Evolutionary conservation across 2,329 filamentous ascomycete genomes (phyloP).

Genomic region (Parastagonospora nodorum): DNA sequence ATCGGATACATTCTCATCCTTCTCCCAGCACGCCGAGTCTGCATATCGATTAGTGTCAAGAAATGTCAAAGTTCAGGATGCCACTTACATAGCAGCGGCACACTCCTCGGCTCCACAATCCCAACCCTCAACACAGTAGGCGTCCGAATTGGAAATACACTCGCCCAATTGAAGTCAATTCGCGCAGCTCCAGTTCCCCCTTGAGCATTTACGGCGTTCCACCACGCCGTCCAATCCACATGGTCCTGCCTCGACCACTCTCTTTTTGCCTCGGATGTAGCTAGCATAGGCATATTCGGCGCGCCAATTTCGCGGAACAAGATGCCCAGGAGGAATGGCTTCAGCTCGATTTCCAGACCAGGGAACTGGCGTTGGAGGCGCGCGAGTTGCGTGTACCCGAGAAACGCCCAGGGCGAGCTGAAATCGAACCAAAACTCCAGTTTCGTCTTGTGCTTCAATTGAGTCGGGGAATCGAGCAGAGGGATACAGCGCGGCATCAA

Average conservation of each 20-base stretch:
- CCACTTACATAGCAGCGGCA: slow-evolving; percentile 31
- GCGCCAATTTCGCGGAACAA: slow-evolving; percentile 44
- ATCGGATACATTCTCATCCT: slow-evolving; percentile 35
- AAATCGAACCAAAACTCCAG: slow-evolving; percentile 45
- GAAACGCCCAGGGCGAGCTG: slow-evolving; percentile 41
- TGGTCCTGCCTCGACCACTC: slow-evolving; percentile 37
- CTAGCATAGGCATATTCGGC: slow-evolving; percentile 35
- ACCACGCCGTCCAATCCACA: slow-evolving; percentile 37
- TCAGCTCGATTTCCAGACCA: slow-evolving; percentile 33
- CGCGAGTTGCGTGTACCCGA: slow-evolving; percentile 40
- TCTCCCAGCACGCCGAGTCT: slow-evolving; percentile 43
- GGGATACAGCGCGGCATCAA: slow-evolving; percentile 31
- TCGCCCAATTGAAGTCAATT: slow-evolving; percentile 38
- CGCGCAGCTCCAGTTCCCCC: slow-evolving; percentile 21
- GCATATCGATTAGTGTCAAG: background rate
- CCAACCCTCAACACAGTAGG: slow-evolving; percentile 39
- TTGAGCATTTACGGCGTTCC: slow-evolving; percentile 41
- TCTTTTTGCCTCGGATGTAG: slow-evolving; percentile 31
- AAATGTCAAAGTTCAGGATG: background rate
- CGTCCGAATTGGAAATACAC: slow-evolving; percentile 40
- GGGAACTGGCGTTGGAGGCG: slow-evolving; percentile 30
- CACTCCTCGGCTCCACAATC: slow-evolving; percentile 29
- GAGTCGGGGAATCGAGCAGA: slow-evolving; percentile 1
- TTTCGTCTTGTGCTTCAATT: slow-evolving; percentile 10
- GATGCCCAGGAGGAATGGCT: slow-evolving; percentile 41